A percentile compares a stretch with the other conserved stretches of the same genome.
Conservation (phyloP, 441 rosid genomes). For the Pelargonium exstipulatum region DNA sequence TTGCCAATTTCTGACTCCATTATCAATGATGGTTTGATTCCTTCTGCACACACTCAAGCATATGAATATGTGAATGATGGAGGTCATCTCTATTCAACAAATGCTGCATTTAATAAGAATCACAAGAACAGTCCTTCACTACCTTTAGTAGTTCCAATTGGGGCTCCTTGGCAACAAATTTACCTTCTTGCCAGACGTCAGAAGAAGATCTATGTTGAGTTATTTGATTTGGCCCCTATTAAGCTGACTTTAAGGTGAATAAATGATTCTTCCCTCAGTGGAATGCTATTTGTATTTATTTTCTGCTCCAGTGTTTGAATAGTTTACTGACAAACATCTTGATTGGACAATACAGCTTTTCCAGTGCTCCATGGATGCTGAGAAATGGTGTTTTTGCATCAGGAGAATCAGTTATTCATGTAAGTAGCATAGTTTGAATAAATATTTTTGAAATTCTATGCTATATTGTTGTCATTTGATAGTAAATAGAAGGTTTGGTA, state of each 20-base stretch:
- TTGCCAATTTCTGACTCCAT: slow-evolving; percentile 55
- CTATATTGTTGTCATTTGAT: no score
- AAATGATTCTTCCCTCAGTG: neutral
- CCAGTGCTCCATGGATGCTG: slow-evolving; percentile 93
- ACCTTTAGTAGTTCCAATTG: slow-evolving; percentile 78
- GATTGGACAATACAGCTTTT: slow-evolving; percentile 55
- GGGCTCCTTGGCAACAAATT: slow-evolving; percentile 97
- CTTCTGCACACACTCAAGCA: slow-evolving; percentile 20
- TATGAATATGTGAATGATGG: slow-evolving; percentile 32
- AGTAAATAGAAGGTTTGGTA: neutral
- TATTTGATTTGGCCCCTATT: slow-evolving; percentile 71
- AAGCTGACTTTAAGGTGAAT: slow-evolving; percentile 72
- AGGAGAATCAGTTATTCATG: slow-evolving; percentile 86
- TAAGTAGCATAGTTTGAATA: slow-evolving; percentile 36
- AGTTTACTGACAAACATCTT: slow-evolving; percentile 26
- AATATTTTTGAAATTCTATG: neutral
- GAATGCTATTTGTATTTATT: slow-evolving; percentile 4
- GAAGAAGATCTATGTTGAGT: slow-evolving; percentile 80
- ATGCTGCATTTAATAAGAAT: slow-evolving; percentile 34
- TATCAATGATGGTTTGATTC: slow-evolving; percentile 33
- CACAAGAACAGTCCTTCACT: slow-evolving; percentile 36
- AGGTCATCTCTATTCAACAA: slow-evolving; percentile 32
- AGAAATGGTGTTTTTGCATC: slow-evolving; percentile 67
- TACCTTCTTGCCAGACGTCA: slow-evolving; percentile 75
- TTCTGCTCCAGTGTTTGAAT: slow-evolving; percentile 17